A percentile compares a stretch with the other conserved stretches of the same genome.
phyloP scores from a whole-genome alignment of 2,329 filamentous ascomycete genomes.

The Herpomyces periplanetae region DNA sequence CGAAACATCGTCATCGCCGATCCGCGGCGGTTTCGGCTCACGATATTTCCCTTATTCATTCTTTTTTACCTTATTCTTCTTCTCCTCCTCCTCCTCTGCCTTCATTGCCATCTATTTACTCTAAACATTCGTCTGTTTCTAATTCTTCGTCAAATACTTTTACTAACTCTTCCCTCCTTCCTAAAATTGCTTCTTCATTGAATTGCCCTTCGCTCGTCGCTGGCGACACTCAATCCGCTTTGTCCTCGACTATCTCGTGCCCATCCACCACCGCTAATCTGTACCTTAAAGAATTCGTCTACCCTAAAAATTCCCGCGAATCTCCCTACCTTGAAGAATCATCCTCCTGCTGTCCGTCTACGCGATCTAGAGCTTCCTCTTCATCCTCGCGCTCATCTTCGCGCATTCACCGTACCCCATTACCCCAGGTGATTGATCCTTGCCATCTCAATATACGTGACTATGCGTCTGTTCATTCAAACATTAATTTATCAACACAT shows the following conservation, averaged over 20 bases:
- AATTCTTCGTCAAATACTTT: constrained; percentile 1
- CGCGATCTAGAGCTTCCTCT: too few species aligned
- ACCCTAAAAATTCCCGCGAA: neutral
- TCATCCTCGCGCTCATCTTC: too few species aligned
- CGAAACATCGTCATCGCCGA: too few species aligned
- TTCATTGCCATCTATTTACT: constrained; percentile 1
- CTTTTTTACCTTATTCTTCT: constrained; percentile 1
- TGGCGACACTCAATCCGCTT: neutral
- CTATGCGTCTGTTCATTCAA: constrained; percentile 2
- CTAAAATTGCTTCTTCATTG: constrained; percentile 1
- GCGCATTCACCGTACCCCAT: too few species aligned
- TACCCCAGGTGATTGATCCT: constrained; percentile 1
- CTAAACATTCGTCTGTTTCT: constrained; percentile 1
- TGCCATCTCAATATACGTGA: constrained; percentile 5
- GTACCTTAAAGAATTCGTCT: neutral
- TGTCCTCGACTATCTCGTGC: constrained; percentile 1
- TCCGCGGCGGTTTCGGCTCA: constrained; percentile 8
- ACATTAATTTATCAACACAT: constrained; percentile 4
- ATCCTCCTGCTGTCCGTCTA: constrained; percentile 1
- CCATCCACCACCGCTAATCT: neutral
- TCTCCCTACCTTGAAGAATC: constrained; percentile 2
- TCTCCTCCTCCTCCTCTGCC: constrained; percentile 1
- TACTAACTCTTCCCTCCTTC: constrained; percentile 1
- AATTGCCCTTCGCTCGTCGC: constrained; percentile 1
- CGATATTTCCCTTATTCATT: constrained; percentile 6